Conservation (phyloP, 2,329 filamentous ascomycete species). For the Ceratocystis variospora region DNA sequence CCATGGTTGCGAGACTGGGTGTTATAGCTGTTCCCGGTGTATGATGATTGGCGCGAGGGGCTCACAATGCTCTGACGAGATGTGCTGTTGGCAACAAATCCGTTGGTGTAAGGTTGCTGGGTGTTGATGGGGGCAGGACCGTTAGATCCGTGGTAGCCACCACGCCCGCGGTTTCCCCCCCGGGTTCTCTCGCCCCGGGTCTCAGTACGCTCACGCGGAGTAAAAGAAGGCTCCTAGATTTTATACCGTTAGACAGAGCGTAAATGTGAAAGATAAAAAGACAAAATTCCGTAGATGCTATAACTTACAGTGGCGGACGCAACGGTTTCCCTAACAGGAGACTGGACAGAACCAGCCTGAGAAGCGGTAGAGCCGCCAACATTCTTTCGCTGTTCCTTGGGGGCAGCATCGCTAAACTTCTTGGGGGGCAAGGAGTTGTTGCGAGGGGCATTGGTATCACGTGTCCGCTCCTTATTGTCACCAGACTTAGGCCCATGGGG, state of each 20-base stretch:
- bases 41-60: constrained; percentile 18
- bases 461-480: constrained; percentile 16
- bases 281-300: neutral
- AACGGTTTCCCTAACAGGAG: constrained; percentile 29
- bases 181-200: constrained; percentile 31
- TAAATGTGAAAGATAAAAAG: neutral
- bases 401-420: constrained; percentile 28
- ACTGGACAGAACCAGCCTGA: constrained; percentile 9
- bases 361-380: constrained; percentile 26
- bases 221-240: constrained; percentile 14
- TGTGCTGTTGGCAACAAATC: constrained; percentile 11
- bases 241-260: neutral
- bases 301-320: constrained; percentile 30
- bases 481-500: constrained; percentile 13
- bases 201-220: constrained; percentile 24
- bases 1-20: constrained; percentile 13
- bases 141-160: constrained; percentile 28
- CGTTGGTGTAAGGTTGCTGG: constrained; percentile 12
- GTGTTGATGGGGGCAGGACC: constrained; percentile 23
- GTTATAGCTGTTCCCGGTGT: constrained; percentile 16
- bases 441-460: constrained; percentile 22
- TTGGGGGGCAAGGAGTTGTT: constrained; percentile 27
- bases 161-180: constrained; percentile 34
- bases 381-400: constrained; percentile 36
- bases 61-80: constrained; percentile 17